Conservation (phyloP, 441 rosid species). For the Corymbia citriodora region DNA sequence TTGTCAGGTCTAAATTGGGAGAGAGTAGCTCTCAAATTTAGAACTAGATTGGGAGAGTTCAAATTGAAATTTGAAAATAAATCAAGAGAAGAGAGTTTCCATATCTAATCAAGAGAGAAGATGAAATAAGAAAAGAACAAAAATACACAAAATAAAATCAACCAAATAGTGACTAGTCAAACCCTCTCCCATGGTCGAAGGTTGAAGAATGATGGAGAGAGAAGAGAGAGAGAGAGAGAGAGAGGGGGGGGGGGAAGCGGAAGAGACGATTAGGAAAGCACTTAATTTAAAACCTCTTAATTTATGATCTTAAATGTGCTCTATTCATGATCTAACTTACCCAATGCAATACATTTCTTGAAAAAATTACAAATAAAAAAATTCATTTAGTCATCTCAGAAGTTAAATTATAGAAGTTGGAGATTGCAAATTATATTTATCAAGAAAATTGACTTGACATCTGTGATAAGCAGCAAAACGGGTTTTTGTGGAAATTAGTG, state of each 20-base stretch:
- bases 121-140: neutral
- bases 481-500: neutral
- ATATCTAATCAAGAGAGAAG: neutral
- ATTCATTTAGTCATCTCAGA: neutral
- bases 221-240: neutral
- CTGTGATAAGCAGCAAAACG: neutral
- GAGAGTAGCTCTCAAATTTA: neutral
- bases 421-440: neutral
- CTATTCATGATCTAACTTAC: neutral
- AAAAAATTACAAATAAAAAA: neutral
- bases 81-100: neutral
- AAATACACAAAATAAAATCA: neutral
- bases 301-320: neutral
- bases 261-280: neutral
- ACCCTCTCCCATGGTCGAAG: neutral
- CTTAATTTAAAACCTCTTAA: neutral
- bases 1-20: neutral
- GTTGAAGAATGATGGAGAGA: neutral
- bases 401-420: neutral
- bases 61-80: too few relatives aligned
- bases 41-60: neutral
- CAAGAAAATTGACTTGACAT: neutral
- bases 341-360: neutral
- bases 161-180: neutral
- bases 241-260: too few relatives aligned